Evolutionary conservation across 441 rosid genomes (phyloP).

Genomic region (Euphorbia schlechtendalii): DNA sequence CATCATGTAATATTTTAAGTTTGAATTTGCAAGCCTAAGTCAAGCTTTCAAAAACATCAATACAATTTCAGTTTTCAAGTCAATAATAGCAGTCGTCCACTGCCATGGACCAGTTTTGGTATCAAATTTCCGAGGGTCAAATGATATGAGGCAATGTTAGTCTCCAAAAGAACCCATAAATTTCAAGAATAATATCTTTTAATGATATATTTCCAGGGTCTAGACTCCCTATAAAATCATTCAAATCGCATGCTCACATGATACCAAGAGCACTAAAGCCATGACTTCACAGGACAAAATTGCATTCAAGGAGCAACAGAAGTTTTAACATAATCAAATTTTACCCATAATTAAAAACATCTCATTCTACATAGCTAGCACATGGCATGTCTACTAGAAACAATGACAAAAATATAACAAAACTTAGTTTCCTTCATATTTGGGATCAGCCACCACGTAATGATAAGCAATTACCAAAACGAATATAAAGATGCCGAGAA

Average conservation of each 20-base stretch:
- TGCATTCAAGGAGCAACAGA: neutral
- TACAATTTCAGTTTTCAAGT: too few species aligned
- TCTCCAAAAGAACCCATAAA: neutral
- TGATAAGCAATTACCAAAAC: conserved; percentile 74
- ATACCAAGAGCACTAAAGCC: neutral
- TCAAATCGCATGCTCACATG: neutral
- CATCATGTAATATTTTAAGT: too few species aligned
- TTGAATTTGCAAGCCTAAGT: too few species aligned
- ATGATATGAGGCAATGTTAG: neutral
- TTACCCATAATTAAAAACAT: neutral
- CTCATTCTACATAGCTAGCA: neutral
- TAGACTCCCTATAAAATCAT: neutral
- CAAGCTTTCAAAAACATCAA: too few species aligned
- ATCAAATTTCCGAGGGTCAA: neutral
- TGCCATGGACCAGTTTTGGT: too few species aligned
- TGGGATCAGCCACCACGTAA: conserved; percentile 77
- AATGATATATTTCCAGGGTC: neutral
- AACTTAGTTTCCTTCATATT: conserved; percentile 49
- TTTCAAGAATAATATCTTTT: neutral
- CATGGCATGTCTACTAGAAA: neutral
- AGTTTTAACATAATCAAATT: conserved; percentile 4
- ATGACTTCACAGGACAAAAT: neutral
- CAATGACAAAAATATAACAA: neutral
- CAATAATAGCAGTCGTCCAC: too few species aligned
- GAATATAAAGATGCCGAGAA: conserved; percentile 79